Conservation (phyloP, 2,329 filamentous ascomycete species). For the Pezicula carpinea region DNA sequence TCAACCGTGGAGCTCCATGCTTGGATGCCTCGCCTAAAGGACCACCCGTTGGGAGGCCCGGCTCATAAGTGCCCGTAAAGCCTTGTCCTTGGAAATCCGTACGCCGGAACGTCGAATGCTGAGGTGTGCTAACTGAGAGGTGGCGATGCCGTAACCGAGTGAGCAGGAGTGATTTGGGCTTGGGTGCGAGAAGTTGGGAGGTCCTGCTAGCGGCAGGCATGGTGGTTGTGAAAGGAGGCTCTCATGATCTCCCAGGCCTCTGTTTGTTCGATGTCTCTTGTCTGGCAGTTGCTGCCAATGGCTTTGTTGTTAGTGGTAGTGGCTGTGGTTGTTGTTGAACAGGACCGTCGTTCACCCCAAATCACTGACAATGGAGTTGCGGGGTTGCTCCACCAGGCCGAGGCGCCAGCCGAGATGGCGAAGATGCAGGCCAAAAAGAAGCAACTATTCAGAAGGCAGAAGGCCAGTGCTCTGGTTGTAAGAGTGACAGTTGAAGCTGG, state of each 20-base stretch:
- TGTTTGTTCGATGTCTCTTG: too few species aligned
- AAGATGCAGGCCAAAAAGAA: too few species aligned
- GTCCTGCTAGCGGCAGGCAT: conserved; percentile 3
- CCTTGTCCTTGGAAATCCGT: conserved; percentile 53
- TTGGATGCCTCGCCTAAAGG: conserved; percentile 46
- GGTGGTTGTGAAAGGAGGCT: not conserved
- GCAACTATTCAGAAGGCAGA: too few species aligned
- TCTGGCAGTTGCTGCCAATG: too few species aligned
- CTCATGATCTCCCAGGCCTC: not conserved
- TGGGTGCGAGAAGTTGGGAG: not conserved
- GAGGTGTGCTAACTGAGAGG: conserved; percentile 3
- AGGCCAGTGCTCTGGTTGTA: too few species aligned
- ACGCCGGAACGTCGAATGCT: conserved; percentile 32
- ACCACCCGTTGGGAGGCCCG: conserved; percentile 55
- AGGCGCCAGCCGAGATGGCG: too few species aligned
- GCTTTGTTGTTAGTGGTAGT: too few species aligned
- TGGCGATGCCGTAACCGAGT: conserved; percentile 12
- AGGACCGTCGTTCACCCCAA: too few species aligned
- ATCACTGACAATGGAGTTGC: too few species aligned
- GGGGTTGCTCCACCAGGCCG: too few species aligned
- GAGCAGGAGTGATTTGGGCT: not conserved
- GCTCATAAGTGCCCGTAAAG: conserved; percentile 59
- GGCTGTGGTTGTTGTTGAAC: too few species aligned
- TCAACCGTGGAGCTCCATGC: conserved; percentile 59
- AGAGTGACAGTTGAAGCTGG: not conserved